Conservation (phyloP, 441 rosid genomes). For the Adansonia grandidieri region DNA sequence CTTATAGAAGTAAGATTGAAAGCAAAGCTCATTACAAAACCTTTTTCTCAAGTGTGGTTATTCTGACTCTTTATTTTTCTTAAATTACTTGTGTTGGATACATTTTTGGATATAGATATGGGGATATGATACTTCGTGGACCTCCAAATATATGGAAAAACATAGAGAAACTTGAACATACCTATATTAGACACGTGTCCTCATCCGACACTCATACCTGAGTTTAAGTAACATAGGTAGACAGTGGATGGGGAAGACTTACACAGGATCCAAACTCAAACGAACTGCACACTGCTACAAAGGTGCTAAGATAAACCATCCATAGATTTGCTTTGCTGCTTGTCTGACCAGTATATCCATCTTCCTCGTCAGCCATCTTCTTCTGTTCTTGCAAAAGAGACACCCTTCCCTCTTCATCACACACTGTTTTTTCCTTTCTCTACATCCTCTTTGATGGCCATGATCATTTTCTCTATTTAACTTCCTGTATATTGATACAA, state of each 20-base stretch:
- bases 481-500: slow-evolving; percentile 13
- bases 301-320: slow-evolving; percentile 87
- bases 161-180: too few relatives aligned
- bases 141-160: too few relatives aligned
- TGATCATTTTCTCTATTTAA: slow-evolving; percentile 27
- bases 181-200: too few relatives aligned
- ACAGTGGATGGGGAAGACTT: slow-evolving; percentile 35
- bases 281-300: slow-evolving; percentile 88
- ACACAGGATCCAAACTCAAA: slow-evolving; percentile 89
- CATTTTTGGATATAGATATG: too few relatives aligned
- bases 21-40: neutral
- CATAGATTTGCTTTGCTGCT: slow-evolving; percentile 45
- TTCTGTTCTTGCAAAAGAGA: slow-evolving; percentile 41
- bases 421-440: slow-evolving; percentile 27
- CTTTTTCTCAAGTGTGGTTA: neutral
- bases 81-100: too few relatives aligned
- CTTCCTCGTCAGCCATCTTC: slow-evolving; percentile 30
- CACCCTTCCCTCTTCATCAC: slow-evolving; percentile 34
- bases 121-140: too few relatives aligned
- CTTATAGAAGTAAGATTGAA: neutral
- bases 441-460: slow-evolving; percentile 45
- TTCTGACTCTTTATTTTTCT: too few relatives aligned
- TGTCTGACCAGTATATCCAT: slow-evolving; percentile 27
- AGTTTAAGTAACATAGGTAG: neutral
- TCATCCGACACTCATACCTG: too few relatives aligned